Conservation (phyloP, 164 flowering plant species). For the Dillenia turbinata region DNA sequence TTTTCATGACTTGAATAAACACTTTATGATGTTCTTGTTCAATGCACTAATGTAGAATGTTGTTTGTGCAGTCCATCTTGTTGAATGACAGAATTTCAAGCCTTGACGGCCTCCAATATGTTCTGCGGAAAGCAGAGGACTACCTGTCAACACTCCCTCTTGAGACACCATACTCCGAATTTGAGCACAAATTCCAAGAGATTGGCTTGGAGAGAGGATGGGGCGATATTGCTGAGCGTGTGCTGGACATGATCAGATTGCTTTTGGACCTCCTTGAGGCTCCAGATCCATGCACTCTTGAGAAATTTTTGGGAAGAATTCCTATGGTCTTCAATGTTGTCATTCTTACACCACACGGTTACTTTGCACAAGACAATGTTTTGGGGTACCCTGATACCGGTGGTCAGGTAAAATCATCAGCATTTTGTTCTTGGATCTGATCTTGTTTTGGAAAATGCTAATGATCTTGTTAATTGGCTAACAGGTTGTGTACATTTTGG, state of each 20-base stretch:
- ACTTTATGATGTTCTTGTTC: background rate
- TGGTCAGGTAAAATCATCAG: slow-evolving; percentile 50
- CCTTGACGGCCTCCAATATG: slow-evolving; percentile 29
- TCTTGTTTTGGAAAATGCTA: background rate
- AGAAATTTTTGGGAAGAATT: slow-evolving; percentile 65
- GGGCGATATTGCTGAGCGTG: slow-evolving; percentile 57
- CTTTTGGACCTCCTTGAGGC: slow-evolving; percentile 81
- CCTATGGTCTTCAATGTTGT: slow-evolving; percentile 88
- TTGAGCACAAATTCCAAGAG: slow-evolving; percentile 50
- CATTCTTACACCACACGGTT: slow-evolving; percentile 79
- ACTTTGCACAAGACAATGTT: slow-evolving; percentile 86
- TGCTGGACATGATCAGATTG: slow-evolving; percentile 49
- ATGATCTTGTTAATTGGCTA: background rate
- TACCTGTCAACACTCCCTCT: slow-evolving; percentile 27
- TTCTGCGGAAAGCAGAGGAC: slow-evolving; percentile 35
- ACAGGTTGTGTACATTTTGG: slow-evolving; percentile 79
- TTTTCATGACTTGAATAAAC: background rate
- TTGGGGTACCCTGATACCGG: slow-evolving; percentile 85
- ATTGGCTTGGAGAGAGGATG: slow-evolving; percentile 75
- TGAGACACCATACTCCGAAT: slow-evolving; percentile 34
- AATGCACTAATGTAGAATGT: background rate
- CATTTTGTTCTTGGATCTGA: background rate
- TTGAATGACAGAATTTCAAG: slow-evolving; percentile 28
- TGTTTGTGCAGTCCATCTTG: slow-evolving; percentile 34
- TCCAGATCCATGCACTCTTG: slow-evolving; percentile 76